These are phyloP conservation scores for Logfia minima DNA, from an alignment of 129 eudicot species.

Conservation along the genomic window DNA sequence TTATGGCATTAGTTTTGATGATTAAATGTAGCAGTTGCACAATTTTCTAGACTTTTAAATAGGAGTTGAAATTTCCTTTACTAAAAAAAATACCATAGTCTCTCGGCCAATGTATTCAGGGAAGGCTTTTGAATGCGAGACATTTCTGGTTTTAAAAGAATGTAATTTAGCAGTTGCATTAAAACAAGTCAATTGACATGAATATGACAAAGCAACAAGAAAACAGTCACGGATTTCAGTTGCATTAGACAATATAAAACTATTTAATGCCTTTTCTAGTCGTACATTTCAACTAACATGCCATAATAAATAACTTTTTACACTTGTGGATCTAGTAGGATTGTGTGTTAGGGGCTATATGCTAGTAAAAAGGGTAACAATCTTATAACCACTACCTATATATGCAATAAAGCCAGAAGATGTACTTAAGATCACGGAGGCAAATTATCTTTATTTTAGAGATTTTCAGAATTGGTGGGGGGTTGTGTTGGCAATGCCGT, in stretches of 20 bases:
- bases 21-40: constrained; percentile 13
- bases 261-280: background rate
- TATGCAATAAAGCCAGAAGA: background rate
- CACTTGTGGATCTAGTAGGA: background rate
- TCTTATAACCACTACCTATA: background rate
- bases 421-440: no score
- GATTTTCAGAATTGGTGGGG: constrained; percentile 1
- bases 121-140: background rate
- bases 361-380: background rate
- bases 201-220: background rate
- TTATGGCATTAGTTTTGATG: constrained; percentile 1
- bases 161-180: background rate
- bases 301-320: background rate
- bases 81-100: background rate
- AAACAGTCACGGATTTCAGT: background rate
- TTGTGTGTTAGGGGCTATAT: background rate
- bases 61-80: background rate
- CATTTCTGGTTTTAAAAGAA: background rate
- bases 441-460: background rate
- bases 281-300: background rate
- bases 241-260: background rate
- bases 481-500: background rate
- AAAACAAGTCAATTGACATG: no score
- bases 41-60: background rate
- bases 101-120: background rate